Percentiles rank a stretch among this genome's conserved stretches.
These are phyloP conservation scores for Mortierella sp. DNA, from an alignment of 371 early-diverging fungal species.

Conservation along the genomic window DNA sequence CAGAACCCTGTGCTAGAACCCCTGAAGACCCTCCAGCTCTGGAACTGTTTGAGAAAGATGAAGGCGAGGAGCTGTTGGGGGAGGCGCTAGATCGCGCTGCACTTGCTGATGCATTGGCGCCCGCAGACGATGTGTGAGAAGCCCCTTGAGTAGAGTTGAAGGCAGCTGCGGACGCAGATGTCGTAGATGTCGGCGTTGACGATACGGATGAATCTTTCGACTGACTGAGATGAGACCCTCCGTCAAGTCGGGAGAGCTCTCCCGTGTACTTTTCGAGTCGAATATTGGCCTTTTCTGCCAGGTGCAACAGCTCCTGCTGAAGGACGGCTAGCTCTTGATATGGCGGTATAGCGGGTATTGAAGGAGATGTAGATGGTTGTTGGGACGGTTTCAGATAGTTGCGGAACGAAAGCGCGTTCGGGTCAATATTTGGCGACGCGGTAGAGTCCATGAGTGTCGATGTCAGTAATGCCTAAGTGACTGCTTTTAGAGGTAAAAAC, in stretches of 20 bases:
- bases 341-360: slow-evolving; percentile 30
- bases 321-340: slow-evolving; percentile 33
- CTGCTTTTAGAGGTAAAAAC: slow-evolving; percentile 24
- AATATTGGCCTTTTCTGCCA: slow-evolving; percentile 35
- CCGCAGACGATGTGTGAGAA: slow-evolving; percentile 5
- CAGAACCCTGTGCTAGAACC: slow-evolving; percentile 7
- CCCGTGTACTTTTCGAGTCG: slow-evolving; percentile 32
- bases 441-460: slow-evolving; percentile 34
- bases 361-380: slow-evolving; percentile 28
- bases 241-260: slow-evolving; percentile 38
- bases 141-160: slow-evolving; percentile 17
- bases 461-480: slow-evolving; percentile 14
- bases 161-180: slow-evolving; percentile 1
- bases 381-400: slow-evolving; percentile 28
- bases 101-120: slow-evolving; percentile 8
- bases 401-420: slow-evolving; percentile 44
- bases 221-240: slow-evolving; percentile 10
- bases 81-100: slow-evolving; percentile 33
- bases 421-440: slow-evolving; percentile 35
- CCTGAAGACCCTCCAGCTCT: slow-evolving; percentile 30
- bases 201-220: slow-evolving; percentile 42
- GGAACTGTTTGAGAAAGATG: slow-evolving; percentile 38
- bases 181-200: slow-evolving; percentile 17
- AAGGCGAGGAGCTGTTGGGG: slow-evolving; percentile 40
- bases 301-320: slow-evolving; percentile 43